Evolutionary conservation across 805 yeast species (phyloP), one percentile per base, ranked within the genome.

Genomic region (Teunomyces lycoperdinae): DNA sequence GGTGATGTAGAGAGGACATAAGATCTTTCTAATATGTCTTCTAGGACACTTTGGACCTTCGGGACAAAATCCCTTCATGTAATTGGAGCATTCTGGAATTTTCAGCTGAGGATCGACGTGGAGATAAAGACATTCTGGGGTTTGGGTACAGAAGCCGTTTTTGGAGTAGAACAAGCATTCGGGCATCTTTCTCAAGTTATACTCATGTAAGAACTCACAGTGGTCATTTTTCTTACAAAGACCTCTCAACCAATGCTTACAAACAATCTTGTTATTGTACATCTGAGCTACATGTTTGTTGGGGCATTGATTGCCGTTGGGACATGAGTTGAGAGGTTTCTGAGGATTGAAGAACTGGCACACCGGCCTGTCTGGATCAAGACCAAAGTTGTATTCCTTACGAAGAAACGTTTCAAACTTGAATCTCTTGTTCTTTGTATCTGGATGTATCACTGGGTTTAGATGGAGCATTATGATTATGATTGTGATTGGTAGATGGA

Each of bases 191-290:
- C 96, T 77, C 57, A 94, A 70, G 61, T 94, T 92, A 62, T 91
- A 91, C 63, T 94, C 99, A 67, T 94, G 99, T 40, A 94, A 70
- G 60, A 89, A 94, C 71, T 94, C 99, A 67, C 99, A 94, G 55
- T 88, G 89, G 57, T 90, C 96, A 44, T 95, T 96, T 73, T 92
- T 92, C 70, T 94, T 94, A 69, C 99, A 94, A 31, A 94, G 78
- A 0, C 99, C 99, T 55, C 97, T 80, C 31, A 94, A 79, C 99
- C 99, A 94, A 73, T 94, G 97, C 75, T 94, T 92, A 66, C 99
- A 94, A 4, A 94, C 99, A 46, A 94, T 89, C 57, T 75, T 75
- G 51, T 74, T 74, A 46, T 62, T 66, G 57, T 66, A 72, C 75
- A 71, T 71, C 14, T 74, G 57, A 4, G 81, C 79, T 30, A 85